phyloP scores from a whole-genome alignment of 2,329 filamentous ascomycete species.

The Trichoderma aggressivum region DNA sequence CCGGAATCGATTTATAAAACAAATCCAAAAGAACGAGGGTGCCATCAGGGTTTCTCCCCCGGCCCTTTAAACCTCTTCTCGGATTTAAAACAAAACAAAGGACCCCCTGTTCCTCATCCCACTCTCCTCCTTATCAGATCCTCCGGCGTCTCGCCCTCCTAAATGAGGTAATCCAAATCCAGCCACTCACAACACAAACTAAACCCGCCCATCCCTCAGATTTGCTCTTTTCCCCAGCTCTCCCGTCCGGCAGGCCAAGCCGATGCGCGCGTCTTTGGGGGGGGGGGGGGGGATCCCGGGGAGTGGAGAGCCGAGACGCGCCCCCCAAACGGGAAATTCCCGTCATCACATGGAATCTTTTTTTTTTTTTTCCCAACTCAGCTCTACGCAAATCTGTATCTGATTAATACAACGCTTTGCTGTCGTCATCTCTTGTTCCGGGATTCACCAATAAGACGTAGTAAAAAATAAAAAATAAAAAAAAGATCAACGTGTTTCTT shows the following conservation, averaged over 20 bases:
- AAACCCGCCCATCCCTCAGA: background rate
- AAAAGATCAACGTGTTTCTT: too few relatives aligned
- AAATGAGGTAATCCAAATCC: background rate
- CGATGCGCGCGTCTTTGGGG: background rate
- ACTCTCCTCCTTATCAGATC: slow-evolving; percentile 7
- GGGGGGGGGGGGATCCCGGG: too few relatives aligned
- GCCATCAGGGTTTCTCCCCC: background rate
- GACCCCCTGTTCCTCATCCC: background rate
- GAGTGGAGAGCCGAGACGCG: background rate
- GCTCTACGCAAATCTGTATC: background rate
- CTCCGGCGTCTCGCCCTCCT: background rate
- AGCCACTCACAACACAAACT: background rate
- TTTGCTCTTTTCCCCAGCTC: background rate
- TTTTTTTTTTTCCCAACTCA: background rate
- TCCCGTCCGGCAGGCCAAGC: background rate
- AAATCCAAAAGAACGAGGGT: background rate
- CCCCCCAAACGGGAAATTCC: slow-evolving; percentile 7
- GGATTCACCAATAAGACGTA: background rate
- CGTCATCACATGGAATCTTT: slow-evolving; percentile 7
- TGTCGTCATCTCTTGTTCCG: background rate
- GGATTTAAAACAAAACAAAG: too few relatives aligned
- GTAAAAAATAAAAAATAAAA: background rate
- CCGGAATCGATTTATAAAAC: background rate
- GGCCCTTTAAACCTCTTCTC: background rate
- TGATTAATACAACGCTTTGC: background rate